Evolutionary conservation across 2,329 filamentous ascomycete genomes (phyloP), one percentile per base, ranked within the genome.

Genomic region (Chaetomiaceae sp.): DNA sequence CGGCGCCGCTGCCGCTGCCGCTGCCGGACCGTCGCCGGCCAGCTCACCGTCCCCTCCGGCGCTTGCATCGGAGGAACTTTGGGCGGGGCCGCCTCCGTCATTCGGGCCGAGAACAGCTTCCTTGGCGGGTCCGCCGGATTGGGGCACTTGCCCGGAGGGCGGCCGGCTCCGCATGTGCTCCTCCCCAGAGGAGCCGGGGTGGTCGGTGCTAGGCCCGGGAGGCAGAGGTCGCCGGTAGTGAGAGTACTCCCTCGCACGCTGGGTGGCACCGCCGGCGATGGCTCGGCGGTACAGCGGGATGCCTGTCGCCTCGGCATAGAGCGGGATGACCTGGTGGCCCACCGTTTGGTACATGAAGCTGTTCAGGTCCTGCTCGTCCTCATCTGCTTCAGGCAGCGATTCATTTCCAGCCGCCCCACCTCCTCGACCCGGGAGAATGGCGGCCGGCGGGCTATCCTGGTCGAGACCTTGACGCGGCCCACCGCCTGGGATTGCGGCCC

Each of bases 341-440:
- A 96, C 87, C 3, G 93, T 98, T 72, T 98, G 93, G 72, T 97
- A 98, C 93, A 98, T 98, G 81, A 93, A 97, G 70, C 90, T 96
- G 67, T 98, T 88, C 58, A 95, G 75, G 64, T 97, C 87, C 46
- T 75, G 68, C 52, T 73, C 70, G 29, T 75, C 70, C 5, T 65
- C 62, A 22, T 62, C 65, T 6, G 55, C 51, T 26, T 46, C 50
- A 17, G 38, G 51, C 20, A 63, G 70, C 38, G 60, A 63, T 38
- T 71, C 56, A 38, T 57, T 47, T 44, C 45, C 50, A 34, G 42
- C 22, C 29, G 12, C 44, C 10, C 38, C 47, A 36, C 51, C 50
- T 2, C 19, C 34, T 30, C 38, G 42, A 43, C 19, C 45, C 50
- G 15, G 32, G 46, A 15, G 50, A 45, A 29, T 35, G 39, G 30